Evolutionary conservation across 192 early-diverging fungal species (phyloP), one percentile per base, ranked within the genome.

Genomic region (Entomortierella beljakovae): DNA sequence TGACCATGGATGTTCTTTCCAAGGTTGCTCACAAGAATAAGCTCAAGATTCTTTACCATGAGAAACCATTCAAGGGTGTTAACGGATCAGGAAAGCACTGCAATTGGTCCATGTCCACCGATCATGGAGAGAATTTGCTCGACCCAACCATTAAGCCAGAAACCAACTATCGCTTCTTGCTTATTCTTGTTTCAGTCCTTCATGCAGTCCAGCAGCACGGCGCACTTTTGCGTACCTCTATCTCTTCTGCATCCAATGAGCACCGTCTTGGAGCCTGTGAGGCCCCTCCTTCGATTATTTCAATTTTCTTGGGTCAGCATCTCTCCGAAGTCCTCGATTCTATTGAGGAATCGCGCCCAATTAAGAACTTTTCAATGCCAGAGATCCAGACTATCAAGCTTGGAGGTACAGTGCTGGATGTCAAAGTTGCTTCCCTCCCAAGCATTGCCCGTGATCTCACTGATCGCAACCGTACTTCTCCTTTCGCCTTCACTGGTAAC

Each of bases 401-500:
- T 64, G 95, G 96, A 80, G 98, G 98, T 60, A 99, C 96, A 15
- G 91, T 92, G 50, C 85, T 99, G 48, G 96, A 98, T 81, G 88
- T 99, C 71, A 98, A 98, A 90, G 95, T 97, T 42, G 90, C 96
- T 11, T 91, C 92, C 10, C 88, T 99, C 49, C 96, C 98, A 63
- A 86, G 88, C 74, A 96, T 99, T 73, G 71, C 92, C 22, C 95
- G 98, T 80, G 98, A 99, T 84, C 84, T 99, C 80, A 99, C 98
- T 22, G 98, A 99, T 85, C 95, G 98, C 86, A 99, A 99, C 92
- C 94, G 97, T 80, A 99, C 98, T 33, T 98, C 96, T 57, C 97
- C 98, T 40, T 98, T 99, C 64, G 98, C 98, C 58, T 99, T 99
- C 83, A 99, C 98, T 64, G 98, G 98, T 43, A 99, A 99, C 93